A percentile compares a stretch with the other conserved stretches of the same genome.
These are phyloP conservation scores for Pezicula radicicola DNA, from an alignment of 2,329 filamentous ascomycete species.

Conservation along the genomic window DNA sequence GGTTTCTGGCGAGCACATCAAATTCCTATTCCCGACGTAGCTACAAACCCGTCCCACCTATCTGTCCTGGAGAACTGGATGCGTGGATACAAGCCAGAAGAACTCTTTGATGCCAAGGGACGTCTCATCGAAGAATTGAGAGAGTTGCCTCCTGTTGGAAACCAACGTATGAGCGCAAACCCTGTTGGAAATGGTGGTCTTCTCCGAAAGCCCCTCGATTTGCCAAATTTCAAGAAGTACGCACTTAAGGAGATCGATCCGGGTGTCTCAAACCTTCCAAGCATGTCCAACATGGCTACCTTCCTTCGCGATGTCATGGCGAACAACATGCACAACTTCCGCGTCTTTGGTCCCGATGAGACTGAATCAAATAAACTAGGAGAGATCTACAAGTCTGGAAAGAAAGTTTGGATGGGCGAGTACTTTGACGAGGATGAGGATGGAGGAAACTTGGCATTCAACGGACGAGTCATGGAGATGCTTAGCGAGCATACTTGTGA, in stretches of 20 bases:
- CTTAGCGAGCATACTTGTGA: constrained; percentile 79
- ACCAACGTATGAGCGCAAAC: constrained; percentile 73
- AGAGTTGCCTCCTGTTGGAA: constrained; percentile 62
- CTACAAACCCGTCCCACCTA: constrained; percentile 61
- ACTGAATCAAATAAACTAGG: constrained; percentile 78
- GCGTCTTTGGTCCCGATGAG: constrained; percentile 76
- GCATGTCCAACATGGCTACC: constrained; percentile 67
- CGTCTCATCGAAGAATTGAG: constrained; percentile 60
- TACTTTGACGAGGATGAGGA: constrained; percentile 75
- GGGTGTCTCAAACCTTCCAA: constrained; percentile 52
- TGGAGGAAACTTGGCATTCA: constrained; percentile 67
- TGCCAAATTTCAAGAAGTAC: constrained; percentile 71
- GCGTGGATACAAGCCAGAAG: constrained; percentile 71
- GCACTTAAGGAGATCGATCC: constrained; percentile 58
- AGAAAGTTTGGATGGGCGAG: constrained; percentile 79
- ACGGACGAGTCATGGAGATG: constrained; percentile 78
- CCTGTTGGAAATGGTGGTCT: constrained; percentile 71
- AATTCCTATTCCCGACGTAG: constrained; percentile 70
- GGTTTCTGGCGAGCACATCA: constrained; percentile 82
- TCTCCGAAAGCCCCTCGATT: constrained; percentile 61
- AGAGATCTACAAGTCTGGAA: constrained; percentile 67
- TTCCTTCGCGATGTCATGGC: constrained; percentile 68
- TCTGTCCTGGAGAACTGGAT: constrained; percentile 74
- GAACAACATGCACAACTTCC: constrained; percentile 65
- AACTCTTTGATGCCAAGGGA: constrained; percentile 64